phyloP scores from a whole-genome alignment of 2,329 filamentous ascomycete species.

The Stachybotrys chlorohalonatus region DNA sequence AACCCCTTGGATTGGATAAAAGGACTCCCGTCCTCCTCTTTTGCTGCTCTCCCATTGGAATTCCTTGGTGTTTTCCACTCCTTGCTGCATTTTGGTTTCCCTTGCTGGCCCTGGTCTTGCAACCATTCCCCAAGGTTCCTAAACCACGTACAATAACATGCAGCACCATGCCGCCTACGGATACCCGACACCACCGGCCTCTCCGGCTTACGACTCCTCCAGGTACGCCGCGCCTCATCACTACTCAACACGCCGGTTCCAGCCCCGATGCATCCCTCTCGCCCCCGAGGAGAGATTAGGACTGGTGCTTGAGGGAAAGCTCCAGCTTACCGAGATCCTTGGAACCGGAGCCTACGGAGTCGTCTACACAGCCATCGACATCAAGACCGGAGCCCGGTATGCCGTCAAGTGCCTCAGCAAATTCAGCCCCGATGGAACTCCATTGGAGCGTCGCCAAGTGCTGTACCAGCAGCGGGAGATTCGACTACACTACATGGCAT shows the following conservation, averaged over 20 bases:
- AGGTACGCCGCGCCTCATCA: conserved; percentile 34
- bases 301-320: conserved; percentile 68
- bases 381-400: conserved; percentile 72
- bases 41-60: neutral
- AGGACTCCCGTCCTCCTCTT: neutral
- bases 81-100: neutral
- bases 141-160: conserved; percentile 37
- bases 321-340: conserved; percentile 77
- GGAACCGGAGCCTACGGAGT: conserved; percentile 95
- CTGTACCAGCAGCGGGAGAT: conserved; percentile 93
- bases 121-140: conserved; percentile 14
- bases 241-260: conserved; percentile 27
- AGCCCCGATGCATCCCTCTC: conserved; percentile 43
- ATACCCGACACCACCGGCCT: conserved; percentile 50
- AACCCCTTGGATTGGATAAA: conserved; percentile 1
- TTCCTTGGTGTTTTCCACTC: conserved; percentile 1
- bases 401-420: conserved; percentile 98
- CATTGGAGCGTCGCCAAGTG: conserved; percentile 74
- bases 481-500: conserved; percentile 80
- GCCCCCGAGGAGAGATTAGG: conserved; percentile 81
- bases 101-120: conserved; percentile 10
- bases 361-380: conserved; percentile 82
- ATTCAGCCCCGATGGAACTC: conserved; percentile 59
- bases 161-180: conserved; percentile 49
- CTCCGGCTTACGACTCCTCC: conserved; percentile 42